Percentiles rank a stretch among this genome's conserved stretches.
Evolutionary conservation across 1,139 yeast genomes (phyloP).

Genomic region (Zygosaccharomyces pseudobailii): DNA sequence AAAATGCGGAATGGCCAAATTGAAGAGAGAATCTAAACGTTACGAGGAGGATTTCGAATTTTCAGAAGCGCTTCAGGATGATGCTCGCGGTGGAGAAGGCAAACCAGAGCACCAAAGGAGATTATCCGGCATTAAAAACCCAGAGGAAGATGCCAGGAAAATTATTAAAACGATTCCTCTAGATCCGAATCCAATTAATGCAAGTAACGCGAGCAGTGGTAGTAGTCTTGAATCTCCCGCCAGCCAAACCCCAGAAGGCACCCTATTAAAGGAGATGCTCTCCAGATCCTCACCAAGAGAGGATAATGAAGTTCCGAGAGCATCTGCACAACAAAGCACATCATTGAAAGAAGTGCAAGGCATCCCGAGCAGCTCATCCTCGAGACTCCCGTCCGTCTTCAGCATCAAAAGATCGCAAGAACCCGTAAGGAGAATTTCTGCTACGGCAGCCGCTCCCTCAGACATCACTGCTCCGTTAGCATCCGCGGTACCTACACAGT

Average conservation of each 20-base stretch:
- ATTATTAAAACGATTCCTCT: constrained; percentile 73
- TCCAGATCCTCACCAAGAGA: constrained; percentile 17
- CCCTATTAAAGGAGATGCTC: constrained; percentile 18
- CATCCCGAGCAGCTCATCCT: background rate
- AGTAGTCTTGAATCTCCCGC: constrained; percentile 19
- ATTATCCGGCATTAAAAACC: constrained; percentile 51
- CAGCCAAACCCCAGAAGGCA: constrained; percentile 16
- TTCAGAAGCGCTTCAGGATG: constrained; percentile 28
- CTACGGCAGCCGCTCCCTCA: background rate
- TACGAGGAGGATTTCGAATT: constrained; percentile 22
- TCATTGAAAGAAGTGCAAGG: background rate
- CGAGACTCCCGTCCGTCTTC: constrained; percentile 2
- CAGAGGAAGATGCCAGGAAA: constrained; percentile 66
- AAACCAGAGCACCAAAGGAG: constrained; percentile 42
- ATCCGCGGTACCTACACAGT: background rate
- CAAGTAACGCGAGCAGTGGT: constrained; percentile 25
- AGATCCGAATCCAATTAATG: constrained; percentile 70
- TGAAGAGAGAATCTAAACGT: constrained; percentile 34
- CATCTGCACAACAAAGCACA: background rate
- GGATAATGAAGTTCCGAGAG: constrained; percentile 4
- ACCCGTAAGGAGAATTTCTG: background rate
- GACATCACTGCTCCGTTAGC: background rate
- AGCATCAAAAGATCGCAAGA: constrained; percentile 2
- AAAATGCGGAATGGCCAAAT: constrained; percentile 77
- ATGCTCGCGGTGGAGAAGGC: constrained; percentile 23